Evolutionary conservation across 352 stramenopile genomes (phyloP).

Genomic region (Globisporangium solare): DNA sequence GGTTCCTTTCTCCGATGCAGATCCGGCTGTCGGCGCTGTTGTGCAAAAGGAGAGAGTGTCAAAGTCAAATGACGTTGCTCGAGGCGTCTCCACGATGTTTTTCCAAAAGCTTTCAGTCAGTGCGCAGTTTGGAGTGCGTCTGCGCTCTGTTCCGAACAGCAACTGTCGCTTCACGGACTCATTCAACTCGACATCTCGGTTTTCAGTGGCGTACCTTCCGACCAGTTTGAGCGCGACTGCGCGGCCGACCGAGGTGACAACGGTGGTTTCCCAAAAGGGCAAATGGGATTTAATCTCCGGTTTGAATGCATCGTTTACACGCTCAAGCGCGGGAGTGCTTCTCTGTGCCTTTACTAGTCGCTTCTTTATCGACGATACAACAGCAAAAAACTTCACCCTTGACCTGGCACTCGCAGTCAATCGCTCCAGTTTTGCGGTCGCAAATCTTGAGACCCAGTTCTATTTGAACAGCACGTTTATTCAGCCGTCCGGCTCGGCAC

Average conservation of each 20-base stretch:
- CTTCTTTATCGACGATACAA: slow-evolving; percentile 46
- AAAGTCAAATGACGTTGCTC: slow-evolving; percentile 31
- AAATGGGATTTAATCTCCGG: slow-evolving; percentile 33
- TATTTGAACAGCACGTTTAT: slow-evolving; percentile 36
- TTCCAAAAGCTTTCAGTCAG: slow-evolving; percentile 33
- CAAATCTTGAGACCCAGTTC: slow-evolving; percentile 19
- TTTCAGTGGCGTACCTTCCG: slow-evolving; percentile 37
- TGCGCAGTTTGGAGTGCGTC: slow-evolving; percentile 33
- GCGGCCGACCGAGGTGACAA: slow-evolving; percentile 21
- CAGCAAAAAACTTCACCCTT: slow-evolving; percentile 40
- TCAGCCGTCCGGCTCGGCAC: slow-evolving; percentile 34
- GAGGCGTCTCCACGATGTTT: slow-evolving; percentile 36
- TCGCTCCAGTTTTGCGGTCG: slow-evolving; percentile 3
- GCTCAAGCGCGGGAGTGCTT: slow-evolving; percentile 27
- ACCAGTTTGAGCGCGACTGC: slow-evolving; percentile 17
- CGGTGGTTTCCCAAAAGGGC: slow-evolving; percentile 19
- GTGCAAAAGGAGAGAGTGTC: slow-evolving; percentile 32
- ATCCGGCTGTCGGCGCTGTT: slow-evolving; percentile 19
- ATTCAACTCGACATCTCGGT: slow-evolving; percentile 40
- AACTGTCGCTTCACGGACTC: slow-evolving; percentile 24
- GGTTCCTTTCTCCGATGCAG: slow-evolving; percentile 26
- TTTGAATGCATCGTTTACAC: slow-evolving; percentile 12
- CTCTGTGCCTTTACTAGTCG: slow-evolving; percentile 43
- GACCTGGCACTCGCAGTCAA: slow-evolving; percentile 38
- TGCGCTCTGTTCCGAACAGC: slow-evolving; percentile 27